phyloP scores from a whole-genome alignment of 495 filamentous ascomycete genomes.

The Aspergillus bertholletiae region DNA sequence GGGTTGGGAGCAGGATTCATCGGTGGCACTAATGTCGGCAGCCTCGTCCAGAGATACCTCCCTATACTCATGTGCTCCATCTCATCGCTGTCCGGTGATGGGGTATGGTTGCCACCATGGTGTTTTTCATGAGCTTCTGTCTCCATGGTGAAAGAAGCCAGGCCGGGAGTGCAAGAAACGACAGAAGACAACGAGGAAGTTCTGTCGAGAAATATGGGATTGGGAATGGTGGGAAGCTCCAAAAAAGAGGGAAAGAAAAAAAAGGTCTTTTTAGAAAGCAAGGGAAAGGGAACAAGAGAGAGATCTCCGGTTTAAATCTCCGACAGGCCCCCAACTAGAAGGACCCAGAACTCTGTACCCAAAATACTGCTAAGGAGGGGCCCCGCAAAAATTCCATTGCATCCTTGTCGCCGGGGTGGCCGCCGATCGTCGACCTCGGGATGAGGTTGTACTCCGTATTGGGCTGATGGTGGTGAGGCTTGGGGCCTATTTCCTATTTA shows the following conservation, averaged over 20 bases:
- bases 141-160: neutral
- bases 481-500: neutral
- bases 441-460: neutral
- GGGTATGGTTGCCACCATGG: neutral
- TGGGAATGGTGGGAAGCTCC: neutral
- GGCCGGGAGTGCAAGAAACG: neutral
- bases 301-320: neutral
- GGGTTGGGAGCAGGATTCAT: conserved; percentile 80
- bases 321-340: neutral
- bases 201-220: no score
- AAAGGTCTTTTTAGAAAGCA: neutral
- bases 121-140: conserved; percentile 3
- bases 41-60: conserved; percentile 65
- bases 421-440: neutral
- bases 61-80: conserved; percentile 49
- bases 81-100: conserved; percentile 24
- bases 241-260: neutral
- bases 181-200: neutral
- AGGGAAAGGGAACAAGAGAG: neutral
- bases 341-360: neutral
- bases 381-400: neutral
- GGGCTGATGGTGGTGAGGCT: neutral
- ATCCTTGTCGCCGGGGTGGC: neutral
- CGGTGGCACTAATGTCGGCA: conserved; percentile 70
- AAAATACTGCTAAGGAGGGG: neutral